Evolutionary conservation across 495 filamentous ascomycete species (phyloP), one percentile per base, ranked within the genome.

Genomic region (Penicillium lagena): DNA sequence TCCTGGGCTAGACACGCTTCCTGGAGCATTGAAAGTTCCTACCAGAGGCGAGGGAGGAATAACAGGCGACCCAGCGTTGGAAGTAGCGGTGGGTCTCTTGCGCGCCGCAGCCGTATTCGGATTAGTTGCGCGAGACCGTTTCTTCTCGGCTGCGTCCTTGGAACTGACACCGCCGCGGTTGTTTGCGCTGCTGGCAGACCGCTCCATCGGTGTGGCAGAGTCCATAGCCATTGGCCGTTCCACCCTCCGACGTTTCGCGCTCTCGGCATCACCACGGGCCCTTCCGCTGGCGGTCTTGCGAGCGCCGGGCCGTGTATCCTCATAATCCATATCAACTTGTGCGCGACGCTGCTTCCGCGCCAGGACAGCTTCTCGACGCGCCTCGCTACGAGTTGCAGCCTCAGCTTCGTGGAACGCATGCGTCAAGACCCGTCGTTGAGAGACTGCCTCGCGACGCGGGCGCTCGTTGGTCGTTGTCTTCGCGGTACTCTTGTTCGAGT

Each of bases 171-270:
- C 22, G 6, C 42, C 69, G 71, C 29, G 52, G 35, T 51, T 63
- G 12, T 60, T 59, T 3, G 70, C 75, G 8, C 73, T 76, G 56
- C 83, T 86, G 59, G 86, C 73, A 29, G 85, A 80, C 50, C 86
- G 82, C 48, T 90, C 87, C 72, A 82, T 81, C 0, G 80, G 69
- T 29, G 75, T 73, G 28, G 75, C 73, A 31, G 71, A 70, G 7
- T 75, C 64, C 7, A 64, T 70, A 11, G 60, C 42, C 12, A 62
- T 42, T 14, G 68, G 60, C 42, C 86, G 83, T 36, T 93, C 88
- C n/a, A 85, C 80, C 64, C 86, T 94, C 36, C 87, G 81, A 48
- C 87, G 75, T 63, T 95, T 96, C 10, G 78, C 54, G 37, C 78
- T 75, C 29, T 34, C 10, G 32, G 78, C 80, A 3, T 70, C 68